These are phyloP conservation scores for Scleroderma citrinum DNA, from an alignment of 768 basidiomycete genomes.

Conservation along the genomic window DNA sequence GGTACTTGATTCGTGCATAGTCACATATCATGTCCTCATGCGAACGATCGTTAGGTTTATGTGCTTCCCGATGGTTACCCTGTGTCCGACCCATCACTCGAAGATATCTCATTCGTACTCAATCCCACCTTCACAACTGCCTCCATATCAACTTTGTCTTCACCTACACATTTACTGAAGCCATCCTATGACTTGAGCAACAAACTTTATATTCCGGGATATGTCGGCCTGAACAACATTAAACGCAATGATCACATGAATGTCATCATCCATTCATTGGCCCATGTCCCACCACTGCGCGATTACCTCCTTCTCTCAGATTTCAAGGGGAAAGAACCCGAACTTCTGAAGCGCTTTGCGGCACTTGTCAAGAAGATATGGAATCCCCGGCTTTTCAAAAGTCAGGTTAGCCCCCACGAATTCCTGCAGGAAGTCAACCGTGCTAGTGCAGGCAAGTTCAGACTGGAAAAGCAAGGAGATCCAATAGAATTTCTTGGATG, in stretches of 20 bases:
- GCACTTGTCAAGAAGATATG: conserved; percentile 88
- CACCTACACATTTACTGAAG: conserved; percentile 54
- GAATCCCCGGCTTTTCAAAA: conserved; percentile 96
- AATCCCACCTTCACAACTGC: conserved; percentile 75
- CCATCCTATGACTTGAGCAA: conserved; percentile 81
- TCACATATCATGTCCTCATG: conserved; percentile 15
- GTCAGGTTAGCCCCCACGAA: conserved; percentile 98
- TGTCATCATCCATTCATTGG: conserved; percentile 88
- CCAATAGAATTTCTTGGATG: conserved; percentile 95
- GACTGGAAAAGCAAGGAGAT: conserved; percentile 91
- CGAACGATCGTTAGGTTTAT: conserved; percentile 64
- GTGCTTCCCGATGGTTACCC: conserved; percentile 95
- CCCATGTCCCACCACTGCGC: conserved; percentile 87
- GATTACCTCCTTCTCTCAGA: conserved; percentile 79
- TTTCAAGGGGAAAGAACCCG: conserved; percentile 70
- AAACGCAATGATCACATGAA: conserved; percentile 97
- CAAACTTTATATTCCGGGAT: conserved; percentile 85
- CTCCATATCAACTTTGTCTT: conserved; percentile 50
- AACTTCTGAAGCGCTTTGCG: conserved; percentile 85
- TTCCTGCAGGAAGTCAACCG: conserved; percentile 95
- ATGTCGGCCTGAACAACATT: conserved; percentile 96
- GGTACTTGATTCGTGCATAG: conserved; percentile 39
- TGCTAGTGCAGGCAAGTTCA: conserved; percentile 85
- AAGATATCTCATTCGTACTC: conserved; percentile 90
- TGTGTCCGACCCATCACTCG: conserved; percentile 93